phyloP scores from a whole-genome alignment of 768 basidiomycete genomes.

The Suillus subaureus region DNA sequence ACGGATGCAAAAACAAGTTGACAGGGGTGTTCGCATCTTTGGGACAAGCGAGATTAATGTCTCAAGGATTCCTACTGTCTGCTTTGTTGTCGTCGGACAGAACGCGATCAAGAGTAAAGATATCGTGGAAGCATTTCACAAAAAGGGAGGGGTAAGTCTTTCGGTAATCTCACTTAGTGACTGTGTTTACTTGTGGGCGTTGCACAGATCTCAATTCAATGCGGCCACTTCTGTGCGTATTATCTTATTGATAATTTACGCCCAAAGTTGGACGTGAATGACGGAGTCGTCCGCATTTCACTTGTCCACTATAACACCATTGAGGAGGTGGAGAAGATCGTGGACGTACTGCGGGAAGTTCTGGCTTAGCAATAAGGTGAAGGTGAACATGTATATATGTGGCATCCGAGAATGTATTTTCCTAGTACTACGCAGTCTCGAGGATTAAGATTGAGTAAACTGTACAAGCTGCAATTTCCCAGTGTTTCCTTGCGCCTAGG shows the following conservation, averaged over 20 bases:
- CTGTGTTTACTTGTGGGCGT: conserved; percentile 1
- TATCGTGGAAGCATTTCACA: conserved; percentile 67
- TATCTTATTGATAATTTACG: conserved; percentile 53
- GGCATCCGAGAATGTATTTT: not conserved
- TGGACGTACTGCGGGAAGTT: conserved; percentile 55
- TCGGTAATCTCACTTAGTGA: not conserved
- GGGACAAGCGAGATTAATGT: conserved; percentile 52
- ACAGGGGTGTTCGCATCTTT: conserved; percentile 66
- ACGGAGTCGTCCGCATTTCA: conserved; percentile 75
- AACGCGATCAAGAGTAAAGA: conserved; percentile 59
- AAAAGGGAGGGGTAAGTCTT: conserved; percentile 57
- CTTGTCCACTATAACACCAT: conserved; percentile 81
- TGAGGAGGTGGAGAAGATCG: conserved; percentile 65
- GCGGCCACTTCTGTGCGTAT: conserved; percentile 79
- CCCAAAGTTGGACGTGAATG: conserved; percentile 61
- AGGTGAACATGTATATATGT: not conserved
- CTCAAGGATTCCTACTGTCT: conserved; percentile 64
- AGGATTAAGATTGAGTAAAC: not conserved
- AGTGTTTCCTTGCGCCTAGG: not conserved
- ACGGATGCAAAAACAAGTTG: conserved; percentile 48
- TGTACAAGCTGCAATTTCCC: not conserved
- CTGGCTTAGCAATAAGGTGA: conserved; percentile 27
- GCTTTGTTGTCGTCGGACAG: conserved; percentile 68
- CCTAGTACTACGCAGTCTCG: not conserved
- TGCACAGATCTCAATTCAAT: conserved; percentile 73